Percentiles rank a stretch among this genome's conserved stretches.
phyloP scores from a whole-genome alignment of 768 basidiomycete species.

The Hygrocybe coccinea region DNA sequence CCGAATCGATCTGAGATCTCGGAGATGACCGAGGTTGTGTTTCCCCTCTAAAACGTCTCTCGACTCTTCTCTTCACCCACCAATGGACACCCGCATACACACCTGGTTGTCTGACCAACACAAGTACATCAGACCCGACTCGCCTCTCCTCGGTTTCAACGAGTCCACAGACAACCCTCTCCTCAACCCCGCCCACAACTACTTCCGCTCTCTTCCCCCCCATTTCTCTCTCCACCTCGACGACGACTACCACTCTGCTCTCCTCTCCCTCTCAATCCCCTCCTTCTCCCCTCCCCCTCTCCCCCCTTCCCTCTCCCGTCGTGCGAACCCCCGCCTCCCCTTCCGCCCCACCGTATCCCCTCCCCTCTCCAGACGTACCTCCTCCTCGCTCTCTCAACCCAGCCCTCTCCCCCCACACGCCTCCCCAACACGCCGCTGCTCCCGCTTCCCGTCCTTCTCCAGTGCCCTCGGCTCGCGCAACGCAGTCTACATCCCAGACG shows the following conservation, averaged over 20 bases:
- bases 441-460: background rate
- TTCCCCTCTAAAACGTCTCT: too few species aligned
- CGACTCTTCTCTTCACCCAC: too few species aligned
- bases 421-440: background rate
- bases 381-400: background rate
- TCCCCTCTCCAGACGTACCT: background rate
- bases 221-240: background rate
- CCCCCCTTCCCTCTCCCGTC: background rate
- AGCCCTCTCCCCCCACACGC: background rate
- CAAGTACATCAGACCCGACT: background rate
- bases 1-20: too few species aligned
- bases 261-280: background rate
- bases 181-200: background rate
- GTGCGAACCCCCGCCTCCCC: background rate
- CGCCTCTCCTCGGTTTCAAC: constrained; percentile 1
- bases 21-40: too few species aligned
- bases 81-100: too few species aligned
- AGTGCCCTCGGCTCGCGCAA: background rate
- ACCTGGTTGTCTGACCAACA: background rate
- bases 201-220: background rate
- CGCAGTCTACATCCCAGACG: constrained; percentile 1
- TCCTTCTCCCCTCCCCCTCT: background rate
- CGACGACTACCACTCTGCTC: background rate
- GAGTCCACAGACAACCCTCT: background rate
- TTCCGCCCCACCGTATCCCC: background rate